Base-by-base conservation (phyloP, 2,329 filamentous ascomycete species). In the Juglanconis sp. region DNA sequence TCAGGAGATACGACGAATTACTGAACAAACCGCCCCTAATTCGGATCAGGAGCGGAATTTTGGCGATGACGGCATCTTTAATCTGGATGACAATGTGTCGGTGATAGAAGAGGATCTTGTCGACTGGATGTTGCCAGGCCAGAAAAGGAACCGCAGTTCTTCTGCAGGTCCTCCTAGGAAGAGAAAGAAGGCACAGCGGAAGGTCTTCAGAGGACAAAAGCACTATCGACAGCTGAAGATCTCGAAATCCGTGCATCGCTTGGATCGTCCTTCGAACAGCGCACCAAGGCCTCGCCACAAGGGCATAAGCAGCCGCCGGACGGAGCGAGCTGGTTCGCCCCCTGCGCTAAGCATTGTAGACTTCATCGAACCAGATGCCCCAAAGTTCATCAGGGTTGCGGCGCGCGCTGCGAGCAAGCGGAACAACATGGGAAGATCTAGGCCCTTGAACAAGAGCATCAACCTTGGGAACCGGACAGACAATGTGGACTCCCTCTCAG, bases 271-370 rank as follows among this genome's bases (percentile, higher is more conserved):
- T 40, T 24, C 36, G 11, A 40, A 24, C 15, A 32, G 47, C 36
- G 32, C 30, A 24, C 30, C 15, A 5, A 49, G 13, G 31, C 10
- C 54, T 52, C 30, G 47, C 17, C 31, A 42, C 30, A n/a, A 53
- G 3, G 34, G 32, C 5, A 30, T 8, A 66, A 63, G 11, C 10
- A 47, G 52, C 8, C 47, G 5, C 40, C 55, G 7, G 51, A 35
- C 15, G 38, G 32, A 48, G 56, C 59, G 31, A 59, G 53, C 36
- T 38, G 40, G 53, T 5, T 61, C 61, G 32, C 61, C 61, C 3
- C 82, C 83, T 3, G 72, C 70, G 24, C 75, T 88, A 24, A 81
- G 86, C 65, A 87, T 88, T 58, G 68, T 88, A n/a, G 86, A 88
- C 69, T 79, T 86, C 30, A 75, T 82, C 49, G 79, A 81, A 63